Percentiles rank a stretch among this genome's conserved stretches.
These are phyloP conservation scores for Zygnema circumcarinatum DNA, from an alignment of 139 green algal genomes.

Conservation along the genomic window DNA sequence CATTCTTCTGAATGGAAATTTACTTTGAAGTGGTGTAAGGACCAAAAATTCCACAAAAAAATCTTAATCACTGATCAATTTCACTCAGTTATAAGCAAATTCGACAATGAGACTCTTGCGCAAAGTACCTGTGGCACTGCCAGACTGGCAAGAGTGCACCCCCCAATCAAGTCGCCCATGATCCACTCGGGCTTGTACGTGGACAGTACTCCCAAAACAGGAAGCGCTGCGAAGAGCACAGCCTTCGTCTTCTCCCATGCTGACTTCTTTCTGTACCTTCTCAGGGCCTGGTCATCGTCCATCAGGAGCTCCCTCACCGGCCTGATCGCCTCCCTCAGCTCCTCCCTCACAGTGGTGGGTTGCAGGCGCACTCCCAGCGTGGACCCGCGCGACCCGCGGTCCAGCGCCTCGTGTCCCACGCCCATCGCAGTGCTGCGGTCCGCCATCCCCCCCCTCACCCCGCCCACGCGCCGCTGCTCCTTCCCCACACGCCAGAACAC, in stretches of 20 bases:
- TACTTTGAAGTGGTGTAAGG: too few relatives aligned
- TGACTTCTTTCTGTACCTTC: conserved; percentile 33
- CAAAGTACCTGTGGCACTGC: conserved; percentile 55
- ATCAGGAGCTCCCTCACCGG: conserved; percentile 33
- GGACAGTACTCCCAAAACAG: conserved; percentile 27
- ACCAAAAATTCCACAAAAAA: too few relatives aligned
- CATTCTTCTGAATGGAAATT: too few relatives aligned
- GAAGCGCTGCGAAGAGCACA: conserved; percentile 27
- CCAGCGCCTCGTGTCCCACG: too few relatives aligned
- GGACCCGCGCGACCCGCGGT: too few relatives aligned
- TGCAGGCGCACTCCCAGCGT: background rate
- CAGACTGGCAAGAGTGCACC: conserved; percentile 53
- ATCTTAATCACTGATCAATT: too few relatives aligned
- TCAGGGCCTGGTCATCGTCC: conserved; percentile 36
- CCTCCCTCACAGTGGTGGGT: background rate
- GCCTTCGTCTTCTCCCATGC: conserved; percentile 7
- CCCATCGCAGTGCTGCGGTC: too few relatives aligned
- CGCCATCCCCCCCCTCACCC: too few relatives aligned
- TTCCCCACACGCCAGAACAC: too few relatives aligned
- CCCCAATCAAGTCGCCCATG: conserved; percentile 48
- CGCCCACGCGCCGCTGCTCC: too few relatives aligned
- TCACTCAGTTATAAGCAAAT: background rate
- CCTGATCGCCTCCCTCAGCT: background rate
- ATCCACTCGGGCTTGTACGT: conserved; percentile 35
- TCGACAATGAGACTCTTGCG: background rate